Evolutionary conservation across 1,284 basidiomycete species (phyloP), one percentile per base, ranked within the genome.

Genomic region (Naganishia liquefaciens): DNA sequence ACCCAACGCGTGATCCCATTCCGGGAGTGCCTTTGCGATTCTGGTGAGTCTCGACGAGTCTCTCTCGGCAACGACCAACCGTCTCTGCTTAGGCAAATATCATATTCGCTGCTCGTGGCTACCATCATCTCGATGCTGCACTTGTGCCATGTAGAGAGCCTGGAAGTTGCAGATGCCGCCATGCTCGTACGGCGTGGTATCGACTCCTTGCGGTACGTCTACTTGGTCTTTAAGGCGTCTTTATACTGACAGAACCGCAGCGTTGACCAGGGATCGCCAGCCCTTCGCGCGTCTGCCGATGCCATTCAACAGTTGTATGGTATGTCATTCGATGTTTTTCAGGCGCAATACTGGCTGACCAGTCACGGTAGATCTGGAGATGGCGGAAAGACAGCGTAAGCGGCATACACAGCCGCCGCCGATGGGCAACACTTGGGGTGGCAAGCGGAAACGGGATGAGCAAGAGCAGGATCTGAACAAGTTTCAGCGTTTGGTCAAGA

Each of bases 121-220:
- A 58, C 55, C 9, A 58, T 58, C 55, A 58, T 58, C 9, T 58
- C 55, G n/a, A 58, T 58, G 55, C 43, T 58, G 11, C 55, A 58
- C 39, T 44, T 58, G 3, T 58, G 55, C 28, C 55, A 58, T n/a
- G 55, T 58, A 5, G 55, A 58, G 33, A 42, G 43, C 28, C 5
- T 58, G 15, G 55, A 58, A 17, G 43, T 58, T n/a, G 43, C 19
- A 6, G 55, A 58, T 58, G 55, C 55, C 23, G 55, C 55, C 28
- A 28, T 47, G 28, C 55, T 58, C 30, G 55, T 58, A 11, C 55
- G 55, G n/a, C 28, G 43, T 23, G 55, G 55, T 5, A 58, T 58
- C 30, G 55, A 58, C 13, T 43, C 55, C 21, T 58, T 58, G 46
- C 43, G 55, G 55, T 58, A 15, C 33, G 55, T 58, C 6, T 6